Conservation (phyloP, 495 filamentous ascomycete genomes). For the Terfezia boudieri region DNA sequence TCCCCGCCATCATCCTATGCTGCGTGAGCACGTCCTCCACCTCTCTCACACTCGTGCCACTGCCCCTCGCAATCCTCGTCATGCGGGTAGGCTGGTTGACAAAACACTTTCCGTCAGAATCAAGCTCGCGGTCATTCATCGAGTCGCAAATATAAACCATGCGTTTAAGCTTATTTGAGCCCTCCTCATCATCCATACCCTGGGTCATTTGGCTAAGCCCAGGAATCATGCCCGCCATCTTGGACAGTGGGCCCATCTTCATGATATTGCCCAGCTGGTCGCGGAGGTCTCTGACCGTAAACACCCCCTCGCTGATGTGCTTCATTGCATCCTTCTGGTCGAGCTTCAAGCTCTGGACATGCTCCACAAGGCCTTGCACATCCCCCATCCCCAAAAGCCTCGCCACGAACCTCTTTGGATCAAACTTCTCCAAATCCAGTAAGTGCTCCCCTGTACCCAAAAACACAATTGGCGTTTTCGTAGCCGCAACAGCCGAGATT, state of each 20-base stretch:
- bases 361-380: conserved; percentile 84
- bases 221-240: conserved; percentile 98
- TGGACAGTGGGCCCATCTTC: conserved; percentile 96
- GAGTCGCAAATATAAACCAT: conserved; percentile 99
- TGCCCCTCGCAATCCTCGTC: conserved; percentile 75
- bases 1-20: conserved; percentile 94
- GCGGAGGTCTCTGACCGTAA: conserved; percentile 81
- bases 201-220: conserved; percentile 80
- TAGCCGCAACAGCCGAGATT: conserved; percentile 94
- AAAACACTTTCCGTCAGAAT: conserved; percentile 85
- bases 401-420: conserved; percentile 69
- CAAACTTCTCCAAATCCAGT: conserved; percentile 82
- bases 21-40: conserved; percentile 96
- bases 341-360: conserved; percentile 88
- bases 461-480: conserved; percentile 90
- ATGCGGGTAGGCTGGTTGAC: conserved; percentile 81
- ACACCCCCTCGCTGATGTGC: conserved; percentile 88
- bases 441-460: conserved; percentile 95
- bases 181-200: conserved; percentile 92
- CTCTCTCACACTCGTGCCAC: conserved; percentile 76
- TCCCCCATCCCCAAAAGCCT: conserved; percentile 95
- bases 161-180: conserved; percentile 70
- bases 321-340: conserved; percentile 99
- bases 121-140: conserved; percentile 89
- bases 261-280: conserved; percentile 95